phyloP scores from a whole-genome alignment of 2,329 filamentous ascomycete genomes.

The Onygenales sp. region DNA sequence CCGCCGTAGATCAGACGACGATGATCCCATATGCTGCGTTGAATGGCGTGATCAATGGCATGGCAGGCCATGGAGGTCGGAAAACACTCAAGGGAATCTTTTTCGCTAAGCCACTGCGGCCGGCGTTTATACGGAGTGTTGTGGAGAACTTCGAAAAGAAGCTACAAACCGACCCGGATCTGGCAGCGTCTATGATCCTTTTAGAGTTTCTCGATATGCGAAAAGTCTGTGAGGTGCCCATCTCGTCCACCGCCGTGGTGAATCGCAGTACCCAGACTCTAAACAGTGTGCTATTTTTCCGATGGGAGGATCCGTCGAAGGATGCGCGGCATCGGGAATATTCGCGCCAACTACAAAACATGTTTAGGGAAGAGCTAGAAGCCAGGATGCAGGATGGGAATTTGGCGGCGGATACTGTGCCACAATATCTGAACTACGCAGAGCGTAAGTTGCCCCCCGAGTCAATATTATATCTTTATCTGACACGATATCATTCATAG shows the following conservation, averaged over 20 bases:
- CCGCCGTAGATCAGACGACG: slow-evolving; percentile 22
- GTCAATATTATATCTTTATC: slow-evolving; percentile 10
- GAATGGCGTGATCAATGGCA: slow-evolving; percentile 25
- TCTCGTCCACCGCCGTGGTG: slow-evolving; percentile 31
- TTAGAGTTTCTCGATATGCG: slow-evolving; percentile 32
- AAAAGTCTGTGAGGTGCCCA: slow-evolving; percentile 21
- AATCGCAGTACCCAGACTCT: slow-evolving; percentile 31
- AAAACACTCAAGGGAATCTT: slow-evolving; percentile 30
- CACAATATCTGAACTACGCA: slow-evolving; percentile 27
- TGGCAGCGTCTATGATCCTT: slow-evolving; percentile 19
- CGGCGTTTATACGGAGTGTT: slow-evolving; percentile 19
- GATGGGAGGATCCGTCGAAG: slow-evolving; percentile 26
- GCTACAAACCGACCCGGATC: slow-evolving; percentile 15
- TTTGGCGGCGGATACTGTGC: slow-evolving; percentile 12
- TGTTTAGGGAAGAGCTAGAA: slow-evolving; percentile 21
- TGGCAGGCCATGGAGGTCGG: slow-evolving; percentile 21
- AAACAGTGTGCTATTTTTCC: slow-evolving; percentile 28
- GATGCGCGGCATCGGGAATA: slow-evolving; percentile 26
- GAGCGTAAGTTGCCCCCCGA: slow-evolving; percentile 7
- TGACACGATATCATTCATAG: slow-evolving; percentile 13
- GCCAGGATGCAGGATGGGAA: slow-evolving; percentile 1
- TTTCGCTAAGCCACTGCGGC: slow-evolving; percentile 28
- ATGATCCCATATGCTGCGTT: slow-evolving; percentile 29
- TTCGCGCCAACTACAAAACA: slow-evolving; percentile 23
- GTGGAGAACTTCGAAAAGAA: slow-evolving; percentile 18